phyloP scores from a whole-genome alignment of 345 rosid genomes.

The Citrus sinensis region DVS_A1.0 CM039162.1:31702001-31702500 shows the following conservation, averaged over 20 bases:
- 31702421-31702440: constrained; percentile 93
- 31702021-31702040: constrained; percentile 98
- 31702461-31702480: neutral
- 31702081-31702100: constrained; percentile 65
- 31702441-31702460: constrained; percentile 69
- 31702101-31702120: constrained; percentile 87
- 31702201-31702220: neutral
- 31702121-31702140: constrained; percentile 71
- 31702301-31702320: constrained; percentile 94
- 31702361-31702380: constrained; percentile 76
- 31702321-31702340: constrained; percentile 91
- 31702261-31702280: constrained; percentile 98
- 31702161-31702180: constrained; percentile 9
- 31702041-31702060: constrained; percentile 85
- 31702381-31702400: constrained; percentile 76
- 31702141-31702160: constrained; percentile 17
- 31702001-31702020: constrained; percentile 83
- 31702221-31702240: neutral
- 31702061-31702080: constrained; percentile 85
- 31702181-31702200: neutral
- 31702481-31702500: neutral
- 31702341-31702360: constrained; percentile 86
- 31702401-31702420: constrained; percentile 92
- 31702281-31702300: constrained; percentile 92
- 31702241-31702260: constrained; percentile 66